Percentiles rank a stretch among this genome's conserved stretches.
Evolutionary conservation across 1,139 yeast species (phyloP).

Genomic region (Petasospora fabianii): DNA sequence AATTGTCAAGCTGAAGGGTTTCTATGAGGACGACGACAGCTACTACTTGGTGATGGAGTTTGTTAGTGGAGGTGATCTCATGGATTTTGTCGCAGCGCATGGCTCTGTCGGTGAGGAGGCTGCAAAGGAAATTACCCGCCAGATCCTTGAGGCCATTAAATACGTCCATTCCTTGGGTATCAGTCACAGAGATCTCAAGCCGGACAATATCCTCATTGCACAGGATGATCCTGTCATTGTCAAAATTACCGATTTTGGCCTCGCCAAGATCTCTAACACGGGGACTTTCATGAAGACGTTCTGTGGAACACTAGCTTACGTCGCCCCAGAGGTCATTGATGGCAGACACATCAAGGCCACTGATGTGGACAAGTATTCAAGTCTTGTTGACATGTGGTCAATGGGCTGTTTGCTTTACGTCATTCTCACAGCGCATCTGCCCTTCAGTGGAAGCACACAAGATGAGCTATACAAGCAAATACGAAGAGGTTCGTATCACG

Average conservation of each 20-base stretch:
- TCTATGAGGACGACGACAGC: conserved; percentile 75
- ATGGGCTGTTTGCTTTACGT: conserved; percentile 90
- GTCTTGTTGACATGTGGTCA: conserved; percentile 94
- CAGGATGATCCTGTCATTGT: conserved; percentile 87
- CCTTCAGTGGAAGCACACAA: conserved; percentile 90
- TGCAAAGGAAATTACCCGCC: conserved; percentile 78
- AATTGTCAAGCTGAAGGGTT: conserved; percentile 76
- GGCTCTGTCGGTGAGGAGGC: conserved; percentile 92
- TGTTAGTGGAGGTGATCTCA: conserved; percentile 94
- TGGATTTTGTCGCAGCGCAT: conserved; percentile 91
- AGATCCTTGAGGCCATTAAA: conserved; percentile 75
- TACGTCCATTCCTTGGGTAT: conserved; percentile 89
- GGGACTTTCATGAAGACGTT: conserved; percentile 81
- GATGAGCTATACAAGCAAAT: conserved; percentile 78
- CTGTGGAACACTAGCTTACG: conserved; percentile 86
- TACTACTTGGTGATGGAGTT: conserved; percentile 93
- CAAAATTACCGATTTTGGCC: conserved; percentile 90
- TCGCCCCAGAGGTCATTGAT: conserved; percentile 90
- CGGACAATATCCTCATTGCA: conserved; percentile 86
- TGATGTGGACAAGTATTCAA: conserved; percentile 57
- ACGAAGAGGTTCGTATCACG: conserved; percentile 73
- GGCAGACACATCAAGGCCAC: conserved; percentile 44
- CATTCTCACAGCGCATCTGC: conserved; percentile 83
- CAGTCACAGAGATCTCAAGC: conserved; percentile 89
- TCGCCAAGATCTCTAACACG: conserved; percentile 76